Conservation (phyloP, 192 early-diverging fungal genomes). For the Gonapodya prolifera region DNA sequence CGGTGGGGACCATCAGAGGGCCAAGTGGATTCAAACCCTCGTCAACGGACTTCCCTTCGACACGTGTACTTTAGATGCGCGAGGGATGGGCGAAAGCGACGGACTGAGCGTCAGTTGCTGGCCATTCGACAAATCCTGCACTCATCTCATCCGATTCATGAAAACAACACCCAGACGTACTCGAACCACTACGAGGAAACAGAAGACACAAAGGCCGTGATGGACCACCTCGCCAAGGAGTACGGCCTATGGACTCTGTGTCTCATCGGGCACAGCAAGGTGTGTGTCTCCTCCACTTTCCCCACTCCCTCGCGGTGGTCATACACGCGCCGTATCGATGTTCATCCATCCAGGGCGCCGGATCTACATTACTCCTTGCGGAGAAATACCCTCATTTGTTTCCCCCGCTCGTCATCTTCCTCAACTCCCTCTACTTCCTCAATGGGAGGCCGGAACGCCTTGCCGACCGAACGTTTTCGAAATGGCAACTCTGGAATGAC, state of each 20-base stretch:
- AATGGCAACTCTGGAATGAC: background rate
- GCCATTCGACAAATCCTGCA: no score
- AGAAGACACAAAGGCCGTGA: background rate
- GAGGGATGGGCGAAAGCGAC: background rate
- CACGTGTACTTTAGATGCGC: background rate
- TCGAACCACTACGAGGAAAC: background rate
- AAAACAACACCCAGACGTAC: background rate
- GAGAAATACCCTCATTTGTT: background rate
- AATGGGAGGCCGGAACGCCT: background rate
- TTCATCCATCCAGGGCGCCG: background rate
- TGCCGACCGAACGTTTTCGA: background rate
- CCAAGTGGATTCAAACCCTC: background rate
- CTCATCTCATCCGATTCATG: no score
- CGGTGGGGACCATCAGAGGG: background rate
- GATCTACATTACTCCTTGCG: background rate
- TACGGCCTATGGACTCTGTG: background rate
- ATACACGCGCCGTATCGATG: no score
- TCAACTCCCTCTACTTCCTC: background rate
- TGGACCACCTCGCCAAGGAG: background rate
- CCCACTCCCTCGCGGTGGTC: no score
- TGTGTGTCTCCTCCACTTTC: no score
- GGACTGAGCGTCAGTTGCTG: background rate
- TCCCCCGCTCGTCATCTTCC: background rate
- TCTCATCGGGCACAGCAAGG: background rate
- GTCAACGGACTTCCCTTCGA: background rate